These are phyloP conservation scores for Exobasidium rhododendri DNA, from an alignment of 1,284 basidiomycete species.

Conservation along the genomic window DNA sequence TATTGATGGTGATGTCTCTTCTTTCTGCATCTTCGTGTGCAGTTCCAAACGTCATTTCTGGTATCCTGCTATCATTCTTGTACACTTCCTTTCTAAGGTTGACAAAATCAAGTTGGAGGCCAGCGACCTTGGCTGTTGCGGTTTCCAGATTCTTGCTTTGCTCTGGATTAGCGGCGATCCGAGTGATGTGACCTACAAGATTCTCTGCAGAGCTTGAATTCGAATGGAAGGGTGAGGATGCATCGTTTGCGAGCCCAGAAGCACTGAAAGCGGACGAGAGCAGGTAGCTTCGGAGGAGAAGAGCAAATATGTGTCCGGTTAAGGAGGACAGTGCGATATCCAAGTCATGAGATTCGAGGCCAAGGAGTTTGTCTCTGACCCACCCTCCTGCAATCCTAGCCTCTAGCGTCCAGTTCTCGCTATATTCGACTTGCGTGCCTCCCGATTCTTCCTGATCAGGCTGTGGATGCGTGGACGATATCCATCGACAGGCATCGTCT, in stretches of 20 bases:
- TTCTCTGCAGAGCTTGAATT: background rate
- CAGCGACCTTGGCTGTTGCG: slow-evolving; percentile 80
- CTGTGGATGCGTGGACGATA: slow-evolving; percentile 27
- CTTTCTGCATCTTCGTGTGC: slow-evolving; percentile 85
- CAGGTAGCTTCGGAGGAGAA: slow-evolving; percentile 71
- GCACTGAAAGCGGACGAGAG: slow-evolving; percentile 55
- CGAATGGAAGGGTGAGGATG: slow-evolving; percentile 44
- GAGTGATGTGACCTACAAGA: slow-evolving; percentile 59
- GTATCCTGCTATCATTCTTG: slow-evolving; percentile 80
- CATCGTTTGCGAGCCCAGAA: slow-evolving; percentile 56
- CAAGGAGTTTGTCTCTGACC: slow-evolving; percentile 95
- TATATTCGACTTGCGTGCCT: slow-evolving; percentile 1
- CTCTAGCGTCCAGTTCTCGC: slow-evolving; percentile 18
- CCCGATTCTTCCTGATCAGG: slow-evolving; percentile 24
- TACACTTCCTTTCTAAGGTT: slow-evolving; percentile 90
- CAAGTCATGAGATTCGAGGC: slow-evolving; percentile 80
- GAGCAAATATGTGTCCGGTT: slow-evolving; percentile 86
- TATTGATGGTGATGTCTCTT: slow-evolving; percentile 91
- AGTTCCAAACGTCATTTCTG: slow-evolving; percentile 81
- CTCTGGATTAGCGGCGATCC: slow-evolving; percentile 89
- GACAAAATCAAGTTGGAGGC: slow-evolving; percentile 86
- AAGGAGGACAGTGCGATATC: slow-evolving; percentile 82
- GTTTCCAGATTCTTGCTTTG: slow-evolving; percentile 99
- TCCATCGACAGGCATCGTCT: slow-evolving; percentile 42
- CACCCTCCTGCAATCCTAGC: slow-evolving; percentile 74